A percentile compares a stretch with the other conserved stretches of the same genome.
Conservation (phyloP, 1,284 basidiomycete genomes). For the Neotropicomus parvogracilis region DNA sequence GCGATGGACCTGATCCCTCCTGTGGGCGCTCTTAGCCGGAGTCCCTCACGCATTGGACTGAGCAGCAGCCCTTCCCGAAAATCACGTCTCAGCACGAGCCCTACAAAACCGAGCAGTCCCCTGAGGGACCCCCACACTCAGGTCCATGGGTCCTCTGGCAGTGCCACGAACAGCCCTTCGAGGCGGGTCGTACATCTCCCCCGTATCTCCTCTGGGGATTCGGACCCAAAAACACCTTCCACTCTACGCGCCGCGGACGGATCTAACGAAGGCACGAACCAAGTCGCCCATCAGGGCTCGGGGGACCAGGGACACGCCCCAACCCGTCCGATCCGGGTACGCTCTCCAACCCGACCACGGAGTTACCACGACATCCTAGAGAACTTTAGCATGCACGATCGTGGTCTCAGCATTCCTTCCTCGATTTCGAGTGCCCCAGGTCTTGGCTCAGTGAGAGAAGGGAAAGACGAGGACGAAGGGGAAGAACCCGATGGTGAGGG, state of each 20-base stretch:
- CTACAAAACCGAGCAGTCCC: slow-evolving; percentile 21
- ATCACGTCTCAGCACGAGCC: slow-evolving; percentile 24
- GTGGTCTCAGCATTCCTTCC: slow-evolving; percentile 32
- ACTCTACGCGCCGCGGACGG: slow-evolving; percentile 2
- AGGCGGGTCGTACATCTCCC: slow-evolving; percentile 23
- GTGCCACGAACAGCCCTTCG: slow-evolving; percentile 26
- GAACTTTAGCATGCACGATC: slow-evolving; percentile 49
- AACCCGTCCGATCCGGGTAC: slow-evolving; percentile 34
- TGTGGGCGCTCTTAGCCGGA: slow-evolving; percentile 14
- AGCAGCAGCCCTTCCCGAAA: slow-evolving; percentile 25
- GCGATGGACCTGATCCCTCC: slow-evolving; percentile 34
- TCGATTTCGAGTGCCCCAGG: slow-evolving; percentile 31
- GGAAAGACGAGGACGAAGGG: slow-evolving; percentile 20
- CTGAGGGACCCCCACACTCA: slow-evolving; percentile 19
- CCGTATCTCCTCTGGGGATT: slow-evolving; percentile 20
- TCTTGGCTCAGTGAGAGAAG: slow-evolving; percentile 30
- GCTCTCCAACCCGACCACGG: slow-evolving; percentile 45
- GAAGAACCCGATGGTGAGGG: slow-evolving; percentile 18
- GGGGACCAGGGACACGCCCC: slow-evolving; percentile 8
- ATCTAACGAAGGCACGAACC: not conserved
- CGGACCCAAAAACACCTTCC: slow-evolving; percentile 8
- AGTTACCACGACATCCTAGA: slow-evolving; percentile 65
- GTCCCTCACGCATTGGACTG: slow-evolving; percentile 29
- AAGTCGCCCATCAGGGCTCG: slow-evolving; percentile 6
- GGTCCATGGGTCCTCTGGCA: slow-evolving; percentile 9